Evolutionary conservation across 805 yeast genomes (phyloP).

Genomic region (Vanderwaltozyma yarrowii): DNA sequence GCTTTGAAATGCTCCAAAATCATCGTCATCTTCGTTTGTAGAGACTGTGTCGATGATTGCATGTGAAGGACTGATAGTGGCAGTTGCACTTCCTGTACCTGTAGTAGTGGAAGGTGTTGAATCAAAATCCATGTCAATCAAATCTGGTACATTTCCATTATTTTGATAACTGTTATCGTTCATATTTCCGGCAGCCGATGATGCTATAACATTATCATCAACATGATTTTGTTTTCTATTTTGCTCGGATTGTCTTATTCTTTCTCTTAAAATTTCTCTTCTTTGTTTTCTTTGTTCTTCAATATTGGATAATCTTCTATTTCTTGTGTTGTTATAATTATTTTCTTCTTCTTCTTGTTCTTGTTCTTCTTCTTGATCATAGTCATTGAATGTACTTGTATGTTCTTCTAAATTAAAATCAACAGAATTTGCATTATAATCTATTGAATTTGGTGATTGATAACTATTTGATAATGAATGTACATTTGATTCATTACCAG

Average conservation of each 20-base stretch:
- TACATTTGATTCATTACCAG: not conserved
- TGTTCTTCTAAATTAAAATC: constrained; percentile 3
- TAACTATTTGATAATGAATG: not conserved
- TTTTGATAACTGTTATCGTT: constrained; percentile 1
- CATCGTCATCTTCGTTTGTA: constrained; percentile 27
- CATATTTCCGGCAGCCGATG: not conserved
- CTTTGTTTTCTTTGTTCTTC: constrained; percentile 26
- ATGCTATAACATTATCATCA: no score
- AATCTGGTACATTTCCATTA: constrained; percentile 17
- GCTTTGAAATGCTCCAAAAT: constrained; percentile 27
- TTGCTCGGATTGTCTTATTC: constrained; percentile 19
- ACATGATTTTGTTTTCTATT: constrained; percentile 14
- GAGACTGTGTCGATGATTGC: no score
- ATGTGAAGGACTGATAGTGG: no score
- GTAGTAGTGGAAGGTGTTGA: constrained; percentile 2
- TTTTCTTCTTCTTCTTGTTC: no score
- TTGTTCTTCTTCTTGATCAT: no score
- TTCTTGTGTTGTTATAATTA: not conserved
- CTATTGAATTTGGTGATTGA: not conserved
- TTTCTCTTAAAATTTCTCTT: constrained; percentile 21
- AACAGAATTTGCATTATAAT: constrained; percentile 3
- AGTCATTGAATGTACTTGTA: constrained; percentile 18
- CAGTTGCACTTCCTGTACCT: not conserved
- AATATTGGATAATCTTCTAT: constrained; percentile 15
- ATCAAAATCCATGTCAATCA: constrained; percentile 18